phyloP scores from a whole-genome alignment of 345 rosid species.

The Murraya paniculata region DNA sequence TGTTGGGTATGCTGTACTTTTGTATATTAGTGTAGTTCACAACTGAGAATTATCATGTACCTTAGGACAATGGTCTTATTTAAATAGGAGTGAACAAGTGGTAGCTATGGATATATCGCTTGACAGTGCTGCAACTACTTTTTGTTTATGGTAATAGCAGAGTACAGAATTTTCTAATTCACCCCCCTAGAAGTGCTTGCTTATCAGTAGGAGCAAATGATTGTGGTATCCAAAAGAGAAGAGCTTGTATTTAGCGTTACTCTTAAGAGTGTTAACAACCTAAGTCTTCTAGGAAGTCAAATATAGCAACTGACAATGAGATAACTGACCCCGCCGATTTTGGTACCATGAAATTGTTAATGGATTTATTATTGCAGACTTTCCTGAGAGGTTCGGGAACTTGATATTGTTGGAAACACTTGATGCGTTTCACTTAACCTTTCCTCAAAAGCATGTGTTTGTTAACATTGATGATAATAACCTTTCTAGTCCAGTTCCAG shows the following conservation, averaged over 20 bases:
- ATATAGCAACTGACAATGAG: too few species aligned
- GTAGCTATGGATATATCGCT: neutral
- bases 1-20: neutral
- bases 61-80: neutral
- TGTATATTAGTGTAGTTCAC: neutral
- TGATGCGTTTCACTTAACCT: neutral
- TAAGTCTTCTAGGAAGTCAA: too few species aligned
- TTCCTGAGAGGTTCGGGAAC: neutral
- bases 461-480: neutral
- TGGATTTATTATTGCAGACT: neutral
- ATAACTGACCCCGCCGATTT: too few species aligned
- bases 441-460: neutral
- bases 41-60: neutral
- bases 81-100: neutral
- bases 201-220: neutral
- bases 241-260: neutral
- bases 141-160: neutral
- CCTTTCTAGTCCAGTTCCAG: neutral
- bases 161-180: neutral
- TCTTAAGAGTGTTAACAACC: neutral
- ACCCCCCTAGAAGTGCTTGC: neutral
- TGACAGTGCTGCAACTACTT: neutral
- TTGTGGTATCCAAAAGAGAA: neutral
- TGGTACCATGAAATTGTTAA: neutral
- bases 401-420: slow-evolving; percentile 7